These are phyloP conservation scores for Colletotrichum sp. DNA, from an alignment of 2,329 filamentous ascomycete species.

Conservation along the genomic window DNA sequence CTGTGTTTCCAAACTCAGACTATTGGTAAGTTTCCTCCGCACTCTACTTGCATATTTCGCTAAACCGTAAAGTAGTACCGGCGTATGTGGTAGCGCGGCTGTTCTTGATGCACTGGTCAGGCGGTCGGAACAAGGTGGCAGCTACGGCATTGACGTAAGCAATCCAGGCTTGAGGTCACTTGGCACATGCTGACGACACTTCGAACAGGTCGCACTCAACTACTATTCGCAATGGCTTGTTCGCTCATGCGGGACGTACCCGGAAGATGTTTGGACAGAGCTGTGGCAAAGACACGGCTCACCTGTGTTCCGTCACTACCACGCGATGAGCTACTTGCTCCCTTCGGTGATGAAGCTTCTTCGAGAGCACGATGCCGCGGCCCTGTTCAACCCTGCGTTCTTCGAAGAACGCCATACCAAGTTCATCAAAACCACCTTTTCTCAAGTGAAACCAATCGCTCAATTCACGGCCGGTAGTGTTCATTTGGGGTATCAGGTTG, in stretches of 20 bases:
- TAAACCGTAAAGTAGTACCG: slow-evolving; percentile 33
- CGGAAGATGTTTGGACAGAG: slow-evolving; percentile 21
- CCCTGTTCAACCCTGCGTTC: slow-evolving; percentile 50
- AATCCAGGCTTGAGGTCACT: slow-evolving; percentile 8
- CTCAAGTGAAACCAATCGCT: slow-evolving; percentile 44
- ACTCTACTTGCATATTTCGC: background rate
- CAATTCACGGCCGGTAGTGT: slow-evolving; percentile 37
- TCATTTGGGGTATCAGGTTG: slow-evolving; percentile 46
- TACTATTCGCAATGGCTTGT: slow-evolving; percentile 48
- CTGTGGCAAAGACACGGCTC: slow-evolving; percentile 54
- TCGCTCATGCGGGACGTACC: slow-evolving; percentile 40
- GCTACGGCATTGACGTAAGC: background rate
- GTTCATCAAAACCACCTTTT: slow-evolving; percentile 28
- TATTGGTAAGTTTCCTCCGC: slow-evolving; percentile 24
- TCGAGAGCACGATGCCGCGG: slow-evolving; percentile 33
- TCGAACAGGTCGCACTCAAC: slow-evolving; percentile 35
- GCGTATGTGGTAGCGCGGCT: slow-evolving; percentile 41
- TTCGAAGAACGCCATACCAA: slow-evolving; percentile 38
- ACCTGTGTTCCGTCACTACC: slow-evolving; percentile 54
- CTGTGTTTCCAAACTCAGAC: slow-evolving; percentile 34
- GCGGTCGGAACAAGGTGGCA: slow-evolving; percentile 36
- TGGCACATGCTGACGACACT: background rate
- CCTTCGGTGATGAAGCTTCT: slow-evolving; percentile 41
- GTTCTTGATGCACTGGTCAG: slow-evolving; percentile 45
- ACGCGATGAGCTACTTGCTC: slow-evolving; percentile 47